phyloP scores from a whole-genome alignment of 202 grass and related monocot genomes.

The Setaria viridis region DNA sequence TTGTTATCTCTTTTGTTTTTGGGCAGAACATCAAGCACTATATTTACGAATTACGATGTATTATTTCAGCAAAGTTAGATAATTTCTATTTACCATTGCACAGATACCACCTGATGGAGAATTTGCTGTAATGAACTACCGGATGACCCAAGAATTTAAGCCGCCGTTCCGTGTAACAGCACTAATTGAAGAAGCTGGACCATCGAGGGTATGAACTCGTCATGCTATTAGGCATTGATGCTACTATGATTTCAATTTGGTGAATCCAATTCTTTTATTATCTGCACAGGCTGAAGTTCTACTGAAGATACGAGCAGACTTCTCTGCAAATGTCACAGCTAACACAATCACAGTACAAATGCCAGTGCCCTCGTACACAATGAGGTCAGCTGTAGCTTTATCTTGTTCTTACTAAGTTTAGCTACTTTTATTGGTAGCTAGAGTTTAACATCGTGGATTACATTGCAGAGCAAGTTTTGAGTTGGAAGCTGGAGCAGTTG shows the following conservation, averaged over 20 bases:
- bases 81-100: slow-evolving; percentile 33
- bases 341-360: slow-evolving; percentile 95
- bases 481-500: slow-evolving; percentile 86
- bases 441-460: slow-evolving; percentile 26
- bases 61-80: slow-evolving; percentile 28
- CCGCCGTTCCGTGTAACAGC: slow-evolving; percentile 85
- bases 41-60: slow-evolving; percentile 16
- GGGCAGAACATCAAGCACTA: slow-evolving; percentile 25
- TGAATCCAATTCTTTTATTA: slow-evolving; percentile 35
- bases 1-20: neutral
- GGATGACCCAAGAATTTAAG: slow-evolving; percentile 98
- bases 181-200: slow-evolving; percentile 96
- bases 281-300: slow-evolving; percentile 79
- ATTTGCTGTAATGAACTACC: slow-evolving; percentile 94
- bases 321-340: slow-evolving; percentile 86
- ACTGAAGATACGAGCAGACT: slow-evolving; percentile 93
- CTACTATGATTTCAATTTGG: slow-evolving; percentile 20
- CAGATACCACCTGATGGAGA: slow-evolving; percentile 93
- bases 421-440: slow-evolving; percentile 31
- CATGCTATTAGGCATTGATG: slow-evolving; percentile 19
- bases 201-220: slow-evolving; percentile 61
- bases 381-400: slow-evolving; percentile 57
- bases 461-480: slow-evolving; percentile 89
- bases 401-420: slow-evolving; percentile 27
- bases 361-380: slow-evolving; percentile 93